These are phyloP conservation scores for Hsuehochloa calcarea DNA, from an alignment of 176 grass and related monocot genomes.

Conservation along the genomic window DNA sequence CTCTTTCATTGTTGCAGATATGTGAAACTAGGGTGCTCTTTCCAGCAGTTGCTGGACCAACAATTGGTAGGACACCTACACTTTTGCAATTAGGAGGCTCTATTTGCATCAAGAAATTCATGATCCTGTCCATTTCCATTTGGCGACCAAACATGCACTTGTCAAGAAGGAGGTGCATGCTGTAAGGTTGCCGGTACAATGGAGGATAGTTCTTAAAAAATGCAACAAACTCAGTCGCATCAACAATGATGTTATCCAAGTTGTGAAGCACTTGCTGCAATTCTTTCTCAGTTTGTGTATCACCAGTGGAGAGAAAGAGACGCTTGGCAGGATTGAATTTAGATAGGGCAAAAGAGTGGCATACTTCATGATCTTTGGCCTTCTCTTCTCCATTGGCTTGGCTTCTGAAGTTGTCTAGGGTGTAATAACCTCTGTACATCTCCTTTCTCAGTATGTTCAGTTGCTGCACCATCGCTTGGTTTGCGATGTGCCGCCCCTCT, in stretches of 20 bases:
- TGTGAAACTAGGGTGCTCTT: conserved; percentile 10
- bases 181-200: no score
- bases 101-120: no score
- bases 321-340: not conserved
- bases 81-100: not conserved
- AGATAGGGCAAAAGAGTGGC: not conserved
- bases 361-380: not conserved
- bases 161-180: no score
- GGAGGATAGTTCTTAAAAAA: no score
- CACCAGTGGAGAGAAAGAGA: not conserved
- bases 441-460: not conserved
- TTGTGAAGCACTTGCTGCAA: not conserved
- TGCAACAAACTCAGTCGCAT: not conserved
- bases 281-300: not conserved
- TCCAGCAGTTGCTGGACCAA: not conserved
- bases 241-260: not conserved
- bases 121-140: no score
- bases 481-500: not conserved
- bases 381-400: not conserved
- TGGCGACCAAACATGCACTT: no score
- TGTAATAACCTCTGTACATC: not conserved
- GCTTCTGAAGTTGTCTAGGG: not conserved
- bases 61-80: not conserved
- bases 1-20: not conserved
- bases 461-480: not conserved